Evolutionary conservation across 2,329 filamentous ascomycete species (phyloP).

Genomic region (Teratosphaeria pseudoeucalypti): DNA sequence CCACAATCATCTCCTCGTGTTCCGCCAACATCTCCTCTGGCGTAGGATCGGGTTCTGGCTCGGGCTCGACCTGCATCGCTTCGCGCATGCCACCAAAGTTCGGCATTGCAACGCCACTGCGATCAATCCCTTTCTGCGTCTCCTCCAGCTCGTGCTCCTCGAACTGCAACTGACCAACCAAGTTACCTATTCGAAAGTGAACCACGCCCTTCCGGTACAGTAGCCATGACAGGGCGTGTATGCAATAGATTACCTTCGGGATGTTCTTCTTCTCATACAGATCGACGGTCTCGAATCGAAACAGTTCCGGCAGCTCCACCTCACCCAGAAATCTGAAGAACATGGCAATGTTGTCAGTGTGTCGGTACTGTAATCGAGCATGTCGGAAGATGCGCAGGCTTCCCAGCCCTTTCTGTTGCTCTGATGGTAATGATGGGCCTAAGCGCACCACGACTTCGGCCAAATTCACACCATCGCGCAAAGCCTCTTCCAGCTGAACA

Average conservation of each 20-base stretch:
- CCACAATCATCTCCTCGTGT: constrained; percentile 59
- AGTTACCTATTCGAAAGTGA: constrained; percentile 89
- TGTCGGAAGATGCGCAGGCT: constrained; percentile 67
- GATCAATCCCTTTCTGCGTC: constrained; percentile 93
- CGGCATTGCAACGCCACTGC: constrained; percentile 88
- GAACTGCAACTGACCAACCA: constrained; percentile 93
- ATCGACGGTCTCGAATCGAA: constrained; percentile 93
- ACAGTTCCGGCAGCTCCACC: constrained; percentile 84
- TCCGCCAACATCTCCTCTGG: constrained; percentile 80
- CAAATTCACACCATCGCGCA: constrained; percentile 85
- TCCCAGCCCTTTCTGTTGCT: constrained; percentile 21
- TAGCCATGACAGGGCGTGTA: constrained; percentile 95
- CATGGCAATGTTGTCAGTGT: constrained; percentile 94
- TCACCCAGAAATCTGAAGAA: constrained; percentile 93
- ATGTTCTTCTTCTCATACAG: constrained; percentile 99
- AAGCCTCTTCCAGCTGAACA: constrained; percentile 82
- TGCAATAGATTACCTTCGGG: constrained; percentile 97
- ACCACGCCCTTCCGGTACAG: constrained; percentile 90
- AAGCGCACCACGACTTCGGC: constrained; percentile 89
- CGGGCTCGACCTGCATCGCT: constrained; percentile 78
- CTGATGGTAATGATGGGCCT: constrained; percentile 59
- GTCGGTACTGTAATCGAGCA: constrained; percentile 77
- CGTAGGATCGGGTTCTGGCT: constrained; percentile 65
- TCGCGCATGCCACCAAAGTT: constrained; percentile 97
- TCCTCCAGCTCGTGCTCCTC: constrained; percentile 95